Evolutionary conservation across 1,284 basidiomycete genomes (phyloP).

Genomic region (Cutaneotrichosporon dermatis): DNA sequence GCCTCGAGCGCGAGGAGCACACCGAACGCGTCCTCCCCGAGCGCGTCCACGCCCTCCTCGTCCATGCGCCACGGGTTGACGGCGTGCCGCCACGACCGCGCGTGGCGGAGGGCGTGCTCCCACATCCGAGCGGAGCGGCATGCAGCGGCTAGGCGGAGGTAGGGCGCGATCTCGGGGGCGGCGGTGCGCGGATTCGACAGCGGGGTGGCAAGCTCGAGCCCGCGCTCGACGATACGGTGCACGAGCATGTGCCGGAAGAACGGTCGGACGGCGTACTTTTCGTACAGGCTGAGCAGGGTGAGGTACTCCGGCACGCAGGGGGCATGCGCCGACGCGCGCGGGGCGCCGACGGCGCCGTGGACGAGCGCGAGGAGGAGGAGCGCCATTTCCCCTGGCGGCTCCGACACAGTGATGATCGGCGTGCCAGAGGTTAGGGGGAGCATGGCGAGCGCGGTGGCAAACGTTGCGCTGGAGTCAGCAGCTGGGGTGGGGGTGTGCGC

Average conservation of each 20-base stretch:
- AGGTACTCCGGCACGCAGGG: conserved; percentile 2
- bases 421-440: no score
- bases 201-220: conserved; percentile 1
- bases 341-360: background rate
- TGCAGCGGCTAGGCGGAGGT: conserved; percentile 1
- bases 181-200: background rate
- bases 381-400: background rate
- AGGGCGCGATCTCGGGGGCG: background rate
- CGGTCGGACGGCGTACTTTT: background rate
- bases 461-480: background rate
- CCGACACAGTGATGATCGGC: background rate
- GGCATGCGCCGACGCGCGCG: background rate
- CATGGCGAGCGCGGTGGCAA: background rate
- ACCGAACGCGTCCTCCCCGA: background rate
- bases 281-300: conserved; percentile 5
- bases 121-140: background rate
- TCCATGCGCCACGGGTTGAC: background rate
- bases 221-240: background rate
- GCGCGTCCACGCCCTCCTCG: background rate
- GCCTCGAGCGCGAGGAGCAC: conserved; percentile 9
- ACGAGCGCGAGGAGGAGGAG: conserved; percentile 5
- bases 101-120: conserved; percentile 5
- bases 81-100: background rate
- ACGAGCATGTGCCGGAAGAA: background rate
- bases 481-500: background rate